phyloP scores from a whole-genome alignment of 805 yeast genomes.

The Hanseniaspora meyeri region DNA sequence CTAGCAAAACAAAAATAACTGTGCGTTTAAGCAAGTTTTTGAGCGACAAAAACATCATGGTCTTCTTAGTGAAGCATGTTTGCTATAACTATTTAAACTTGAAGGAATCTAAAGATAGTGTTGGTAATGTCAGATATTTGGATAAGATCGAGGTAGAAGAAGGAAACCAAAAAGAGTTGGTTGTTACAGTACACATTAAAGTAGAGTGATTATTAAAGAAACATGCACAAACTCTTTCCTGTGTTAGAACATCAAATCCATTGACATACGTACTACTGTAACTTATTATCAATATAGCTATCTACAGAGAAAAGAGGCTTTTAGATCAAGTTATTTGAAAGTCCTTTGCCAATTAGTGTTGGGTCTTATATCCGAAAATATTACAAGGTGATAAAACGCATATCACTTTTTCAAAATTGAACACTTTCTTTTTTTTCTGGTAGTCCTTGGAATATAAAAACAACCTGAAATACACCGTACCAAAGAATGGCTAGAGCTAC shows the following conservation, averaged over 20 bases:
- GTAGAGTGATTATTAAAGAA: too few species aligned
- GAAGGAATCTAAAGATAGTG: neutral
- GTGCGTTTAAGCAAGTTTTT: neutral
- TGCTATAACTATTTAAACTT: slow-evolving; percentile 2
- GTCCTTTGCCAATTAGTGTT: too few species aligned
- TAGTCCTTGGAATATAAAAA: neutral
- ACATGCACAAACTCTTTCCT: too few species aligned
- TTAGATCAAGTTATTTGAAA: too few species aligned
- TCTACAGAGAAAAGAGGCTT: too few species aligned
- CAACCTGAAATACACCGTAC: neutral
- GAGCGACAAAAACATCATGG: neutral
- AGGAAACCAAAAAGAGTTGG: neutral
- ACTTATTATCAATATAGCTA: too few species aligned
- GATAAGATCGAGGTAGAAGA: neutral
- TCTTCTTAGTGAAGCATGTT: slow-evolving; percentile 1
- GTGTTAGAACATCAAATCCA: too few species aligned
- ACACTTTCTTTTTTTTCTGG: too few species aligned
- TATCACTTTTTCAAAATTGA: too few species aligned
- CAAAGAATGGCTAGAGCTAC: slow-evolving; percentile 40
- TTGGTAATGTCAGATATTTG: neutral
- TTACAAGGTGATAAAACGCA: neutral
- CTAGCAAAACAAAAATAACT: neutral
- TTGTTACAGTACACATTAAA: neutral
- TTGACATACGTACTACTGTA: too few species aligned
- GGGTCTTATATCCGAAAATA: neutral